Base-by-base conservation (phyloP, 192 early-diverging fungal genomes). In the Gonapodya prolifera region DNA sequence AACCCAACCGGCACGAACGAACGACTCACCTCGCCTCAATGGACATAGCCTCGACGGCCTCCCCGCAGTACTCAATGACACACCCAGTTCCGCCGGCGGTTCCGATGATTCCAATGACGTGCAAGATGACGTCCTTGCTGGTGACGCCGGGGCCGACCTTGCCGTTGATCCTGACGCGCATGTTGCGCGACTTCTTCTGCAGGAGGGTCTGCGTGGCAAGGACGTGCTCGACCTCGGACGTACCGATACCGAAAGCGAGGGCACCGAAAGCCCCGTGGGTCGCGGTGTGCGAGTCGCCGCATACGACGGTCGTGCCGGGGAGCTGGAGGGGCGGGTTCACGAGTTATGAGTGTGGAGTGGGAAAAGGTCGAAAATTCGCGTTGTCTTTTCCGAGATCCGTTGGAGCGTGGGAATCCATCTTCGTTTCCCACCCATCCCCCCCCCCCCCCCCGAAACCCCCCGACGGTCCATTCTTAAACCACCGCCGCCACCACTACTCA, bases 191-290 rank as follows among this genome's bases (percentile, higher is more conserved):
- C 84, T 90, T 90, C 74, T 89, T 88, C 73, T 89, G 88, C 35
- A 89, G 79, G 70, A 91, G 77, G 16, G 91, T 91, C 75, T 91
- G 91, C 0, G 91, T 91, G 35, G 91, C 91, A 35, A 91, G 80
- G 36, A 91, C 91, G 78, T 91, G 91, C 75, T 91, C 91, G 34
- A 91, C 91, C 77, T 91, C 91, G 29, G 87, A 89, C n/a, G 91
- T 91, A 76, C 91, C 91, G 77, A 91, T 91, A 75, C 91, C 91
- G 77, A 91, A 91, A 0, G 91, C 91, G 8, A 91, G 81, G 33
- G 91, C 89, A 71, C 91, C 91, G 79, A 91, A 91, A 31, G 91
- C 91, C 78, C 91, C 91, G 76, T 91, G 91, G 18, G 91, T 91
- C 30, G 89, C 88, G 0, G 91, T 91, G 81, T 91, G 91, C 29